These are phyloP conservation scores for Aspergillus sclerotiicarbonarius DNA, from an alignment of 495 filamentous ascomycete species.

Conservation along the genomic window DNA sequence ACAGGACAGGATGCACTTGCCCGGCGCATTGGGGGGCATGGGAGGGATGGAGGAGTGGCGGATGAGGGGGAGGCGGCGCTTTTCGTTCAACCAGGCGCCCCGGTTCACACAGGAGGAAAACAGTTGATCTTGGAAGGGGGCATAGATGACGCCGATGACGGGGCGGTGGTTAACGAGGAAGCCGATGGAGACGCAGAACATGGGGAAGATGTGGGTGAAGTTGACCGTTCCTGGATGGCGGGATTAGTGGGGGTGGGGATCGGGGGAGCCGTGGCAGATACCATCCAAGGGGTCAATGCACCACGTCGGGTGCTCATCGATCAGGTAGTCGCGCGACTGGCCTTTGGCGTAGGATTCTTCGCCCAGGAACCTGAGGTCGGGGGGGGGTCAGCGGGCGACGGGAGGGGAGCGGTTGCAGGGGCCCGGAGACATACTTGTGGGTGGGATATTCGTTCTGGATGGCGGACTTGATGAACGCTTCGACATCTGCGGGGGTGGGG, in stretches of 20 bases:
- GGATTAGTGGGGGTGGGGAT: not conserved
- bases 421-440: conserved; percentile 50
- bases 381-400: not conserved
- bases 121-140: conserved; percentile 61
- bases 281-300: conserved; percentile 68
- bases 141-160: conserved; percentile 63
- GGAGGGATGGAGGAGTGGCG: conserved; percentile 54
- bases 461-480: conserved; percentile 58
- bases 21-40: conserved; percentile 60
- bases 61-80: conserved; percentile 55
- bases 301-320: conserved; percentile 62
- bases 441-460: conserved; percentile 56
- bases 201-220: conserved; percentile 69
- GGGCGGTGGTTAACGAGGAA: conserved; percentile 56
- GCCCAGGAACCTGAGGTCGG: conserved; percentile 57
- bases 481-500: conserved; percentile 50
- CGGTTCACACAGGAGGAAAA: conserved; percentile 60
- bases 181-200: conserved; percentile 70
- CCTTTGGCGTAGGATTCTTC: conserved; percentile 68
- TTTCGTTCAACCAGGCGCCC: conserved; percentile 66
- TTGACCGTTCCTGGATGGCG: conserved; percentile 55
- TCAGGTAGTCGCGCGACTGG: conserved; percentile 57
- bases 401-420: no score
- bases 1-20: conserved; percentile 64
- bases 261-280: conserved; percentile 1